Evolutionary conservation across 345 rosid genomes (phyloP), one percentile per base, ranked within the genome.

Genomic region (Combretum micranthum): DNA sequence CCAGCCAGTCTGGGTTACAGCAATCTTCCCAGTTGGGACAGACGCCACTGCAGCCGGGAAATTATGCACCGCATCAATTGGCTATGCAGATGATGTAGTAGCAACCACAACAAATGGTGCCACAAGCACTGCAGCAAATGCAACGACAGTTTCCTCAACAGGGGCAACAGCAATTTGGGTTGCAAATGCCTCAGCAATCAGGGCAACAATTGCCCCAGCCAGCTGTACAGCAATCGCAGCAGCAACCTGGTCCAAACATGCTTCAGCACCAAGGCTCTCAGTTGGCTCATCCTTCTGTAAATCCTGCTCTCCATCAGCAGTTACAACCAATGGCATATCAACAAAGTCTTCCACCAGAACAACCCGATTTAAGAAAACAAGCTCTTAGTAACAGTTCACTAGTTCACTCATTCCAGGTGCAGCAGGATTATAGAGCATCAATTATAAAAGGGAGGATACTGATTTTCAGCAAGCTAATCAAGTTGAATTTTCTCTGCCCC

Each of bases 21-120:
- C 83, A 63, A 43, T 68, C 67, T 68, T 61, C 78, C 47, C 81
- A 72, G 17, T n/a, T 64, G 43, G 74, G 72, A 20, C 83, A 76
- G 54, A 64, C 77, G 20, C 59, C 66, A 66, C 59, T 78, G 32
- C 97, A 84, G 55, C 83, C 66, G 8, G 92, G 72, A 12, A 82
- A 79, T 53, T 75, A 63, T 65, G 44, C 64, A 32, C 66, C 78
- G 4, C 83, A 80, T 45, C 84, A 76, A 62, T 64, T 69, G 47
- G 70, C 81, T 56, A 73, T 86, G 53, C 94, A 83, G 39, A 65
- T 74, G 74, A 74, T 85, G 80, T 90, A 80, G 70, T 84, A 75
- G 74, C 75, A 75, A 6, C 63, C 60, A 48, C 92, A 79, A 55
- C 85, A 69, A 50, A 69, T 72, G 72, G 23, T 65, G 55, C 72